phyloP scores from a whole-genome alignment of 2,329 filamentous ascomycete species.

The Calonectria honghensis region DNA sequence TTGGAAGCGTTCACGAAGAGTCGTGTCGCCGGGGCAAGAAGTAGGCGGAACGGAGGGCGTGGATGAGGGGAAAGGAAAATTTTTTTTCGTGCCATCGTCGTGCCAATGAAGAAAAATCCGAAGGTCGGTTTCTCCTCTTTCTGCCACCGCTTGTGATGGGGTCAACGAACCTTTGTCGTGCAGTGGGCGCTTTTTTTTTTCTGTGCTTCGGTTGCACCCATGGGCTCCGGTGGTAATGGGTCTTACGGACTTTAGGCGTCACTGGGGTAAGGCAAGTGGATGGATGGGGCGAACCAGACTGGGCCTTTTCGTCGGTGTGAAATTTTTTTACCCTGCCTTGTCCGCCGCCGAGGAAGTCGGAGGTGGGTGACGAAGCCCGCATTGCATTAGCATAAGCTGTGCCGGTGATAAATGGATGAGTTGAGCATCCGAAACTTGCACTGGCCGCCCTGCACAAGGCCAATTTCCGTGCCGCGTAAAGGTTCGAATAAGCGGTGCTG shows the following conservation, averaged over 20 bases:
- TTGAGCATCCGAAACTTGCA: conserved; percentile 27
- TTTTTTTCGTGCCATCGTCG: conserved; percentile 26
- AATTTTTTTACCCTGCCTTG: conserved; percentile 2
- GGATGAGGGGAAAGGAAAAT: conserved; percentile 20
- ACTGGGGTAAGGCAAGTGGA: conserved; percentile 16
- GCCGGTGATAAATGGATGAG: conserved; percentile 41
- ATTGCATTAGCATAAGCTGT: conserved; percentile 47
- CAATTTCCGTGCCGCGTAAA: conserved; percentile 33
- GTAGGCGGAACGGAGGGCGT: conserved; percentile 40
- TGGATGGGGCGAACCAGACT: neutral
- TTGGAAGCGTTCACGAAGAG: conserved; percentile 45
- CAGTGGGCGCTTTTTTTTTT: conserved; percentile 10
- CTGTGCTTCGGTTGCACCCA: conserved; percentile 19
- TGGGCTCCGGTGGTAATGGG: conserved; percentile 27
- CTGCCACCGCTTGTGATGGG: conserved; percentile 19
- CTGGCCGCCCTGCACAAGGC: conserved; percentile 42
- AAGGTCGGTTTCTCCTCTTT: conserved; percentile 20
- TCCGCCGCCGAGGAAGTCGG: conserved; percentile 4
- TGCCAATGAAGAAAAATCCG: conserved; percentile 9
- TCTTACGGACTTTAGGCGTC: conserved; percentile 5
- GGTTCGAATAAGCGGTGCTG: conserved; percentile 37
- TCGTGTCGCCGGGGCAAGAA: conserved; percentile 53
- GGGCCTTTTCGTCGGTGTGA: conserved; percentile 16
- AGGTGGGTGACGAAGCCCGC: conserved; percentile 28
- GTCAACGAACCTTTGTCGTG: conserved; percentile 24